These are phyloP conservation scores for Aspergillus udagawae DNA, from an alignment of 2,329 filamentous ascomycete genomes.

Conservation along the genomic window DNA sequence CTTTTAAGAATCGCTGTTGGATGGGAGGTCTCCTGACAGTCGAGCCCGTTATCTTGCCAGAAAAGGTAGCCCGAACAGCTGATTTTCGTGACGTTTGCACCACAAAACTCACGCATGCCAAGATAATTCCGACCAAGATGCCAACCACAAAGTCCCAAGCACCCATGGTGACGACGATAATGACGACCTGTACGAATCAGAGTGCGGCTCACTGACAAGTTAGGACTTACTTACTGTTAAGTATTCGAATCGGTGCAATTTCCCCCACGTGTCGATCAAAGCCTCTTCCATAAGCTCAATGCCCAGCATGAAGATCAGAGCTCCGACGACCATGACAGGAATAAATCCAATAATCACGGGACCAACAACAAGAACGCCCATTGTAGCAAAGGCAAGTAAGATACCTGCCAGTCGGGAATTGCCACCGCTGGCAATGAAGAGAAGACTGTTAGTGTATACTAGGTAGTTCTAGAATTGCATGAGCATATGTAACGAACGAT, in stretches of 20 bases:
- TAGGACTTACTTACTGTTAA: constrained; percentile 59
- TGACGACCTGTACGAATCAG: constrained; percentile 56
- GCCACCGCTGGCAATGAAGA: constrained; percentile 91
- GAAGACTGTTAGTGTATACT: constrained; percentile 94
- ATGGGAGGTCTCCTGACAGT: constrained; percentile 88
- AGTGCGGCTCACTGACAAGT: background rate
- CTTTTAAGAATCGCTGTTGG: constrained; percentile 78
- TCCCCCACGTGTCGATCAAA: constrained; percentile 81
- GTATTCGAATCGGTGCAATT: constrained; percentile 82
- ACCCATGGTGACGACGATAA: constrained; percentile 93
- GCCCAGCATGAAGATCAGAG: constrained; percentile 89
- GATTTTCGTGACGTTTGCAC: constrained; percentile 88
- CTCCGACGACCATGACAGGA: constrained; percentile 93
- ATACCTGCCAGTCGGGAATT: constrained; percentile 81
- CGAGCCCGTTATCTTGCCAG: constrained; percentile 81
- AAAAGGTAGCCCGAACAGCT: constrained; percentile 85
- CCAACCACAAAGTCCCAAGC: constrained; percentile 94
- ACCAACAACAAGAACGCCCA: constrained; percentile 77
- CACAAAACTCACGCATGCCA: constrained; percentile 87
- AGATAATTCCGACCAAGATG: constrained; percentile 83
- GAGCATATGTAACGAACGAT: constrained; percentile 12
- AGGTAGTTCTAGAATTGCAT: constrained; percentile 73
- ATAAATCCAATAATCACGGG: constrained; percentile 89
- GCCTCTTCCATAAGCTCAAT: constrained; percentile 90
- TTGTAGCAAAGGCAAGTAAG: constrained; percentile 75